Evolutionary conservation across 164 flowering plant genomes (phyloP).

Genomic region (Stephania japonica): DNA sequence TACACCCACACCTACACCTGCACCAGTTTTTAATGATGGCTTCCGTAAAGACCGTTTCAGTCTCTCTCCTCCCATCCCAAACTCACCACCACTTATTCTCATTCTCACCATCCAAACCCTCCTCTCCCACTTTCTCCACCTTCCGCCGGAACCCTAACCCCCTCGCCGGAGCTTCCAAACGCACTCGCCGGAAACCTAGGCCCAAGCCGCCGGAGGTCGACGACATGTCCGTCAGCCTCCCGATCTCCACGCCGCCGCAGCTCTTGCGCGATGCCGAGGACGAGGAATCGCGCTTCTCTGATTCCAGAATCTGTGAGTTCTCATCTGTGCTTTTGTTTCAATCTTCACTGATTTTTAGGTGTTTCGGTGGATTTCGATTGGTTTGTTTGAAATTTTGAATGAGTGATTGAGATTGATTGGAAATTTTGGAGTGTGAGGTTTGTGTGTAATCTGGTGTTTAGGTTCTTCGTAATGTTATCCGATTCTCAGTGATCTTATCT

Average conservation of each 20-base stretch:
- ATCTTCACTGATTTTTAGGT: background rate
- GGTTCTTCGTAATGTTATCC: too few species aligned
- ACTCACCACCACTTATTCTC: constrained; percentile 3
- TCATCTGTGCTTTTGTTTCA: background rate
- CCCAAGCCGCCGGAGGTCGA: constrained; percentile 23
- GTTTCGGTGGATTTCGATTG: background rate
- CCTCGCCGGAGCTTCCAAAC: constrained; percentile 14
- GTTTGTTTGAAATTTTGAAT: background rate
- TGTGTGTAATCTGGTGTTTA: background rate
- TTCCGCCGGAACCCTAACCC: constrained; percentile 23
- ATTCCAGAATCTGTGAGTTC: constrained; percentile 31
- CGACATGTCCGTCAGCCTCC: constrained; percentile 42
- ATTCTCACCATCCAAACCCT: constrained; percentile 14
- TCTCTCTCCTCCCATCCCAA: constrained; percentile 26
- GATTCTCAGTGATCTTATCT: background rate
- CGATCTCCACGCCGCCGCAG: constrained; percentile 20
- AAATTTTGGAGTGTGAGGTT: background rate
- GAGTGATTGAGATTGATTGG: background rate
- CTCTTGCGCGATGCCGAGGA: constrained; percentile 27
- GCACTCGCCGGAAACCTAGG: constrained; percentile 25
- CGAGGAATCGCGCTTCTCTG: constrained; percentile 20
- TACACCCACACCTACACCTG: background rate
- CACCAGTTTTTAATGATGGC: constrained; percentile 21
- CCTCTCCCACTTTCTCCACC: constrained; percentile 21
- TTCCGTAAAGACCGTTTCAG: constrained; percentile 9